These are phyloP conservation scores for Boletus sp. DNA, from an alignment of 768 basidiomycete species.

Conservation along the genomic window DNA sequence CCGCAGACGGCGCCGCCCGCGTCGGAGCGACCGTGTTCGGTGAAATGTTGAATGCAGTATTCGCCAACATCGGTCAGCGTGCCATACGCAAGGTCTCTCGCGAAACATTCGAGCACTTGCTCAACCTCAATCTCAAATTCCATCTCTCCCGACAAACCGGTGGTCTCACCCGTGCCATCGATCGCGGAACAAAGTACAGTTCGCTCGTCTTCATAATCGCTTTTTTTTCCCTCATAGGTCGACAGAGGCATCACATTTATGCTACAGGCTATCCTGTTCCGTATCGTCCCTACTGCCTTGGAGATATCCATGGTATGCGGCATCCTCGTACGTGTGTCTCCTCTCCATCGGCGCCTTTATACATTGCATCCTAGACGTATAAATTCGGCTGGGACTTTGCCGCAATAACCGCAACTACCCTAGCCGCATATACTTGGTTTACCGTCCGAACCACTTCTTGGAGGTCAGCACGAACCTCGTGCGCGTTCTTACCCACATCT, in stretches of 20 bases:
- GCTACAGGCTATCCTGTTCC: constrained; percentile 88
- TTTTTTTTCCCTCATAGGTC: background rate
- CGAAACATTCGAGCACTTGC: constrained; percentile 92
- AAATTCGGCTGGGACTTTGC: constrained; percentile 99
- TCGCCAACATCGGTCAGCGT: constrained; percentile 91
- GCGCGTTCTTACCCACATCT: background rate
- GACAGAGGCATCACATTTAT: constrained; percentile 93
- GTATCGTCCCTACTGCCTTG: constrained; percentile 92
- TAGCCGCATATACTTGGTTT: constrained; percentile 95
- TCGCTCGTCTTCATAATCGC: background rate
- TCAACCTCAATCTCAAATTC: constrained; percentile 88
- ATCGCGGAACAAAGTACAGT: constrained; percentile 91
- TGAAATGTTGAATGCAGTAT: constrained; percentile 92
- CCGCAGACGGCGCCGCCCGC: constrained; percentile 82
- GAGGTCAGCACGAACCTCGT: constrained; percentile 52
- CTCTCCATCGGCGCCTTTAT: background rate
- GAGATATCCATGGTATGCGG: constrained; percentile 98
- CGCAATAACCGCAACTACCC: constrained; percentile 77
- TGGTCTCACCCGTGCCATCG: constrained; percentile 93
- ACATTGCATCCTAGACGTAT: constrained; percentile 60
- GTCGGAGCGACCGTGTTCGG: constrained; percentile 87
- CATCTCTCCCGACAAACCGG: constrained; percentile 94
- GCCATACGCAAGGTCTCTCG: constrained; percentile 93
- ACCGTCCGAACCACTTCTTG: constrained; percentile 95
- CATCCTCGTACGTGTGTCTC: constrained; percentile 65